phyloP scores from a whole-genome alignment of 805 yeast genomes.

The Dipodascus albidus region DNA sequence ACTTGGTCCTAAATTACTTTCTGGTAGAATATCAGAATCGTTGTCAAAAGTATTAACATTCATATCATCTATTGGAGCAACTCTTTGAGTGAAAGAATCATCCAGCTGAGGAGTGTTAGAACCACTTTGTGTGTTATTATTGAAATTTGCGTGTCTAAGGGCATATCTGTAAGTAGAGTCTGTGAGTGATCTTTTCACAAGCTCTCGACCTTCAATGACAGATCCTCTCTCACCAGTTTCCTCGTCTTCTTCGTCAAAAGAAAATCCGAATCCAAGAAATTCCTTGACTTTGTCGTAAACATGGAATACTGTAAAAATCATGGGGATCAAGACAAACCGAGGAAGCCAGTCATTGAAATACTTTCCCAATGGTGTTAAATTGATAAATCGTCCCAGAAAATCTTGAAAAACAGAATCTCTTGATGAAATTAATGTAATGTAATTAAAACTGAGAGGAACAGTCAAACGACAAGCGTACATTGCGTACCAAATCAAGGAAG shows the following conservation, averaged over 20 bases:
- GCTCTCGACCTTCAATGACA: slow-evolving; percentile 25
- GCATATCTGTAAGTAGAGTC: slow-evolving; percentile 17
- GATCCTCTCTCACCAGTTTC: slow-evolving; percentile 17
- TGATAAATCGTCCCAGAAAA: slow-evolving; percentile 66
- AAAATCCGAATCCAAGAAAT: slow-evolving; percentile 28
- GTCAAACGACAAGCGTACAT: slow-evolving; percentile 74
- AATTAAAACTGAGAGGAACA: slow-evolving; percentile 72
- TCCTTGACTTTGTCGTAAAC: slow-evolving; percentile 52
- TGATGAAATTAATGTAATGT: slow-evolving; percentile 50
- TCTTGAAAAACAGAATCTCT: slow-evolving; percentile 49
- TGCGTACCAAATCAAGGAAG: slow-evolving; percentile 64
- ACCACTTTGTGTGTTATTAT: background rate
- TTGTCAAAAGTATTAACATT: background rate
- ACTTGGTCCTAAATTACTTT: background rate
- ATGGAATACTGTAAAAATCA: slow-evolving; percentile 49
- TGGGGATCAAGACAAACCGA: slow-evolving; percentile 59
- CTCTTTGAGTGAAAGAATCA: background rate
- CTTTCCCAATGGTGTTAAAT: slow-evolving; percentile 62
- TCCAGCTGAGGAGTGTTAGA: background rate
- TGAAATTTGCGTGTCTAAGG: slow-evolving; percentile 5
- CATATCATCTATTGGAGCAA: background rate
- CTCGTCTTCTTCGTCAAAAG: slow-evolving; percentile 28
- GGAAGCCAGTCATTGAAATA: slow-evolving; percentile 68
- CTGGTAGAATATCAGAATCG: background rate
- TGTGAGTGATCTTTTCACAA: slow-evolving; percentile 22